Evolutionary conservation across 2,329 filamentous ascomycete genomes (phyloP).

Genomic region (Colletotrichum siamense): DNA sequence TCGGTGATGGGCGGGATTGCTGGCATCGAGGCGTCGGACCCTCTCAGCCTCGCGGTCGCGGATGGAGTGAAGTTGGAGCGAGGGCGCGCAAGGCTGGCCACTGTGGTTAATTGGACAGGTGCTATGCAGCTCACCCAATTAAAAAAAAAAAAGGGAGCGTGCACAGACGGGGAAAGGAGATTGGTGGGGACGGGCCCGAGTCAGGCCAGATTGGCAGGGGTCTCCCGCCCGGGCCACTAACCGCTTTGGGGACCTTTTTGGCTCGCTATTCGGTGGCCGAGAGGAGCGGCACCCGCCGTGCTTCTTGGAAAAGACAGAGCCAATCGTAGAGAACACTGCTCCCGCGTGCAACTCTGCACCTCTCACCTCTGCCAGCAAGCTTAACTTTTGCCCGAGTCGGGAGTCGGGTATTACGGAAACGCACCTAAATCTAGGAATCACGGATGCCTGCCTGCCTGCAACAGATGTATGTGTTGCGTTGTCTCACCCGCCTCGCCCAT

Average conservation of each 20-base stretch:
- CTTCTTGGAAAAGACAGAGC: neutral
- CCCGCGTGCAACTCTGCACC: neutral
- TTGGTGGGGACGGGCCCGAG: slow-evolving; percentile 2
- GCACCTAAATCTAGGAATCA: neutral
- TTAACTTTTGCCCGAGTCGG: neutral
- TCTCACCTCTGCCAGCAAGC: neutral
- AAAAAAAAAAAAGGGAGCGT: neutral
- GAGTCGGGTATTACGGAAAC: neutral
- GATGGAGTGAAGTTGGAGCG: neutral
- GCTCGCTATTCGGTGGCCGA: slow-evolving; percentile 1
- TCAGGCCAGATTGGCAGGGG: neutral
- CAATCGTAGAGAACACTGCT: neutral
- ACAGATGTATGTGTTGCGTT: neutral
- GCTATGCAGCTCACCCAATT: neutral
- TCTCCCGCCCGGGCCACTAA: neutral
- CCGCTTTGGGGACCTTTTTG: neutral
- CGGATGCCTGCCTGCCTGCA: neutral
- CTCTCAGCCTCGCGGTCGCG: slow-evolving; percentile 16
- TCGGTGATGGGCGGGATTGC: neutral
- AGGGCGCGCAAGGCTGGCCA: neutral
- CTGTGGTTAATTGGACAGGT: neutral
- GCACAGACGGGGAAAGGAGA: slow-evolving; percentile 13
- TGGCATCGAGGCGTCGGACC: neutral
- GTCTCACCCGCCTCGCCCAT: neutral
- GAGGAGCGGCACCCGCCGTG: neutral